Conservation (phyloP, 1,284 basidiomycete species). For the Trichosporon sp. region DNA sequence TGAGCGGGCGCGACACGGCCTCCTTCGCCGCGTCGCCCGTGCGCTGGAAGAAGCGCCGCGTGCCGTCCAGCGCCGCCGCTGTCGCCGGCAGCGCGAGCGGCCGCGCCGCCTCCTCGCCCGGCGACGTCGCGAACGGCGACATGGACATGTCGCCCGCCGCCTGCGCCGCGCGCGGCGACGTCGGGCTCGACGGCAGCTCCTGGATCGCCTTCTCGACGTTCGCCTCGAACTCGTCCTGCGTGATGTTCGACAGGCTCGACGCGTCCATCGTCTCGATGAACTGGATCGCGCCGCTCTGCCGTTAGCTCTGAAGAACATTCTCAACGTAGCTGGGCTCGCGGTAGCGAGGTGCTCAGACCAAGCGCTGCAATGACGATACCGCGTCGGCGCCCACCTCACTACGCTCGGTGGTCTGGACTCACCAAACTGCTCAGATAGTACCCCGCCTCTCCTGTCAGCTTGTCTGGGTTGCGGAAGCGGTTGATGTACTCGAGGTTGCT, state of each 20-base stretch:
- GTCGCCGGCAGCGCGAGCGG: conserved; percentile 62
- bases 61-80: conserved; percentile 65
- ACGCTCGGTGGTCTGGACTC: conserved; percentile 32
- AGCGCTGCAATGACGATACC: no score
- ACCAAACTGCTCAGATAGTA: conserved; percentile 95
- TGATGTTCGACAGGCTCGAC: conserved; percentile 82
- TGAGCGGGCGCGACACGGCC: conserved; percentile 78
- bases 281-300: conserved; percentile 72
- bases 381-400: no score
- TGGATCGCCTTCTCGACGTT: conserved; percentile 72
- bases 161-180: conserved; percentile 19
- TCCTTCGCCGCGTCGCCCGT: conserved; percentile 64
- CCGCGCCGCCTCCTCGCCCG: conserved; percentile 78
- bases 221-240: conserved; percentile 86
- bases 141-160: conserved; percentile 32
- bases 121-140: conserved; percentile 41
- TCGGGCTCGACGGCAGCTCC: conserved; percentile 54
- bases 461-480: conserved; percentile 83
- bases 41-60: conserved; percentile 72
- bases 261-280: conserved; percentile 98
- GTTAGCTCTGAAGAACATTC: background rate
- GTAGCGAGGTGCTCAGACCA: no score
- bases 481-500: conserved; percentile 98
- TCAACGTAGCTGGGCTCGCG: conserved; percentile 51
- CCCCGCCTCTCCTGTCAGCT: conserved; percentile 88